Base-by-base conservation (phyloP, 2,329 filamentous ascomycete species). In the Didymellaceae sp. region DNA sequence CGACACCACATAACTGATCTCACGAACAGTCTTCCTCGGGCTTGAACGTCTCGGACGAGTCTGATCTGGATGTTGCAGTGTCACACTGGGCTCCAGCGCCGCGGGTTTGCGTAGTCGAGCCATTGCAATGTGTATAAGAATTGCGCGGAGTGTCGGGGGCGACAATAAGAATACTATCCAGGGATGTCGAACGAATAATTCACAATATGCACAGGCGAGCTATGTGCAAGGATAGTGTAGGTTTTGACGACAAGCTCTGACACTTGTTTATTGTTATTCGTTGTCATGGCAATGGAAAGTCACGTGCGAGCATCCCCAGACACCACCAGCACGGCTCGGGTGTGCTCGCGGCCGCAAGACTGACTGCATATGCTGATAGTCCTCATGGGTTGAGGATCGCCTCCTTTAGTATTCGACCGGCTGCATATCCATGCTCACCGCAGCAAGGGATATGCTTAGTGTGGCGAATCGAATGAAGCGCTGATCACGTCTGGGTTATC, bases 21-120 rank as follows among this genome's bases (percentile, higher is more conserved):
- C 58, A 20, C 47, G 56, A 1, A 58, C 52, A 4, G 61, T 47
- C 51, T 70, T 72, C 25, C 67, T 62, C 4, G 69, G 67, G 28
- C 65, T 69, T 5, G 59, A 52, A 22, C 67, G 63, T 9, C 57
- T 64, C 10, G 58, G 33, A 41, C 54, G 61, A 26, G 57, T 32
- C 18, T 61, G 48, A 2, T 55, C 45, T 20, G 58, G 47, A 6
- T 61, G 58, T 40, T 58, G 57, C 24, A 63, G 44, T 24, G 62
- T 30, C 25, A 40, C 52, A 35, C 55, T 58, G 7, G 61, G 50
- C 28, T 71, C 66, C 21, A 62, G 51, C 22, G 61, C 57, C 25
- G 61, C 65, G 3, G 67, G 57, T 50, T 71, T 72, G 38, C 68
- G 70, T 18, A 73, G 61, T 40, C 70, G 70, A 38, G 70, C 70